Percentiles rank a stretch among this genome's conserved stretches.
Conservation (phyloP, 208 protist species). For the Leishmania arabica region DNA sequence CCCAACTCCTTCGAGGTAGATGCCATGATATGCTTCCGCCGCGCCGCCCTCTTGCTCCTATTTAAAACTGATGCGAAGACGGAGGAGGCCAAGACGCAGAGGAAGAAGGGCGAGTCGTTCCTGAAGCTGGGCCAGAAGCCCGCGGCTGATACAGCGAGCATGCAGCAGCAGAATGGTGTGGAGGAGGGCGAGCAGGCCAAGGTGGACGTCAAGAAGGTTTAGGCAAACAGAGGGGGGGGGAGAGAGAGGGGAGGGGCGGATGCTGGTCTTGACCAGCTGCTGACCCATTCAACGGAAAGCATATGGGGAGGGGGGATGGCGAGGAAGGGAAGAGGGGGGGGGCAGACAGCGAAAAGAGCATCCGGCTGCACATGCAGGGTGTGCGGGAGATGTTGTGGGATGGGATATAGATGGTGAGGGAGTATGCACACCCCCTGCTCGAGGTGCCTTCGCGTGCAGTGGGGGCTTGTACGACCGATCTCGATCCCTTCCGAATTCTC, state of each 20-base stretch:
- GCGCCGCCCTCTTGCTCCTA: constrained; percentile 65
- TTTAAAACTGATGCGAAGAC: constrained; percentile 68
- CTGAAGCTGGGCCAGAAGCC: constrained; percentile 26
- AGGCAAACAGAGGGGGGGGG: neutral
- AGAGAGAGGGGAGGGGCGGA: neutral
- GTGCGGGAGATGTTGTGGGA: neutral
- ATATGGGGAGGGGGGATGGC: neutral
- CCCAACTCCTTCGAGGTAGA: constrained; percentile 41
- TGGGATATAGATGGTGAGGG: neutral
- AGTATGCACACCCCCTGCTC: neutral
- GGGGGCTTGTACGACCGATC: neutral
- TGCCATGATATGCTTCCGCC: constrained; percentile 73
- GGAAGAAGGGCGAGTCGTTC: constrained; percentile 52
- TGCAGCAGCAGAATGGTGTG: constrained; percentile 43
- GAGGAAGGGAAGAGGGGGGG: neutral
- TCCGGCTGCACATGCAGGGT: neutral
- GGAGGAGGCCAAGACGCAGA: constrained; percentile 54
- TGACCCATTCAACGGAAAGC: neutral
- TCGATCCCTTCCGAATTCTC: neutral
- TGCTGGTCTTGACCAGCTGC: neutral
- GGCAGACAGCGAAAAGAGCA: neutral
- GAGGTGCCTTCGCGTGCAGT: neutral
- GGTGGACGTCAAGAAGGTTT: constrained; percentile 7
- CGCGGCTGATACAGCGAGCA: constrained; percentile 6
- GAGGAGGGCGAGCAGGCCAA: constrained; percentile 40